phyloP scores from a whole-genome alignment of 345 rosid genomes.

The Pseudoturritis turrita region DNA sequence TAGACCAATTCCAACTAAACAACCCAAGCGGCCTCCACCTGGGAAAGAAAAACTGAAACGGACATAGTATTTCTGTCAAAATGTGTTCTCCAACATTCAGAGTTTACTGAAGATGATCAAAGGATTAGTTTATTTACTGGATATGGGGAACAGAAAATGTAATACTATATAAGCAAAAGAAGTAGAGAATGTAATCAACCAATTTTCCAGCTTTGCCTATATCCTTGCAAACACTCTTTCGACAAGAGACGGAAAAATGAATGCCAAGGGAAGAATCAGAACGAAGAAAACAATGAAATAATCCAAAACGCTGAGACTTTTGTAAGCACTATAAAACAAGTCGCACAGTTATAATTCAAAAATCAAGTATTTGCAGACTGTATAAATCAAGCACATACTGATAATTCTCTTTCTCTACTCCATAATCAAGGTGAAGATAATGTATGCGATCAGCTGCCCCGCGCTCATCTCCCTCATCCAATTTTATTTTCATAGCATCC shows the following conservation, averaged over 20 bases:
- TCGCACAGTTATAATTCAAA: not conserved
- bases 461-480: slow-evolving; percentile 48
- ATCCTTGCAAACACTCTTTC: not conserved
- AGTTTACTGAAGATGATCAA: not conserved
- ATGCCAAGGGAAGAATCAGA: not conserved
- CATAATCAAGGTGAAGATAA: slow-evolving; percentile 62
- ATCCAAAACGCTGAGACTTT: not conserved
- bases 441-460: slow-evolving; percentile 54
- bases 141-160: not conserved
- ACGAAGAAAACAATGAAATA: not conserved
- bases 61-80: not conserved
- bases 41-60: not conserved
- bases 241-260: not conserved
- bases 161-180: not conserved
- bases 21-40: not conserved
- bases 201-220: not conserved
- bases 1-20: not conserved
- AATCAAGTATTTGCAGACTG: slow-evolving; percentile 7
- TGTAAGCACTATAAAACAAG: not conserved
- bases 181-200: not conserved
- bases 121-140: not conserved
- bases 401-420: slow-evolving; percentile 64
- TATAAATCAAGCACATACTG: slow-evolving; percentile 44
- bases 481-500: slow-evolving; percentile 48
- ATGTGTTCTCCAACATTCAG: not conserved